Evolutionary conservation across 1,284 basidiomycete species (phyloP).

Genomic region (Trichosporon faecale): DNA sequence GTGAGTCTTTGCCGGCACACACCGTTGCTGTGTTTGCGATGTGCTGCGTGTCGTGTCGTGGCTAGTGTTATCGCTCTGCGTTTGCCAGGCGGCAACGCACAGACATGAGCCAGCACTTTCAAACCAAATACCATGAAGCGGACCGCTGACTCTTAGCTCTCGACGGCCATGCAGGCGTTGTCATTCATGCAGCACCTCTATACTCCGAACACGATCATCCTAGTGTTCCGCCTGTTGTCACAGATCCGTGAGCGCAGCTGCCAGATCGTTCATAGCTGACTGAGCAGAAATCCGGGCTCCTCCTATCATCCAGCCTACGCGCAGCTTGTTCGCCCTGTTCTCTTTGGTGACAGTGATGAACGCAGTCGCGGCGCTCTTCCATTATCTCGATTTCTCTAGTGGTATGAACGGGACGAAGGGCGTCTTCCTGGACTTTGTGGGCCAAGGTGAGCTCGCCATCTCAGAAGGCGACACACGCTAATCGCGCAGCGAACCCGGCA

Average conservation of each 20-base stretch:
- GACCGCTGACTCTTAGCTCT: slow-evolving; percentile 28
- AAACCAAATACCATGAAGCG: neutral
- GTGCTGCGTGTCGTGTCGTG: too few species aligned
- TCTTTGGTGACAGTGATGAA: slow-evolving; percentile 36
- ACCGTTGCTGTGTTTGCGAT: too few species aligned
- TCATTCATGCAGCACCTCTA: slow-evolving; percentile 45
- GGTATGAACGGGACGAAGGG: slow-evolving; percentile 39
- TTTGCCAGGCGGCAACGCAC: neutral
- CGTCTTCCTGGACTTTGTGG: slow-evolving; percentile 47
- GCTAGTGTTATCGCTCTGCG: neutral
- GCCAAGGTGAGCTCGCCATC: slow-evolving; percentile 36
- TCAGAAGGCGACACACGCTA: neutral
- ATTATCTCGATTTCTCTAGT: slow-evolving; percentile 38
- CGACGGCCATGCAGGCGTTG: slow-evolving; percentile 35
- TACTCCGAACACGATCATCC: slow-evolving; percentile 43
- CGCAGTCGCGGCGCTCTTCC: slow-evolving; percentile 34
- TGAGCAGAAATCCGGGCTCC: slow-evolving; percentile 37
- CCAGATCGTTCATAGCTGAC: neutral
- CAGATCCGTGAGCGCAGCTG: slow-evolving; percentile 31
- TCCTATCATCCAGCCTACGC: slow-evolving; percentile 37
- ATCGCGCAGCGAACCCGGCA: slow-evolving; percentile 33
- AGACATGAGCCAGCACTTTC: neutral
- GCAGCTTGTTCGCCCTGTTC: slow-evolving; percentile 36
- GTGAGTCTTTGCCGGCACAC: slow-evolving; percentile 26
- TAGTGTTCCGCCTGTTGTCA: slow-evolving; percentile 37